These are phyloP conservation scores for Atkinsonella texensis DNA, from an alignment of 2,329 filamentous ascomycete genomes.

Conservation along the genomic window DNA sequence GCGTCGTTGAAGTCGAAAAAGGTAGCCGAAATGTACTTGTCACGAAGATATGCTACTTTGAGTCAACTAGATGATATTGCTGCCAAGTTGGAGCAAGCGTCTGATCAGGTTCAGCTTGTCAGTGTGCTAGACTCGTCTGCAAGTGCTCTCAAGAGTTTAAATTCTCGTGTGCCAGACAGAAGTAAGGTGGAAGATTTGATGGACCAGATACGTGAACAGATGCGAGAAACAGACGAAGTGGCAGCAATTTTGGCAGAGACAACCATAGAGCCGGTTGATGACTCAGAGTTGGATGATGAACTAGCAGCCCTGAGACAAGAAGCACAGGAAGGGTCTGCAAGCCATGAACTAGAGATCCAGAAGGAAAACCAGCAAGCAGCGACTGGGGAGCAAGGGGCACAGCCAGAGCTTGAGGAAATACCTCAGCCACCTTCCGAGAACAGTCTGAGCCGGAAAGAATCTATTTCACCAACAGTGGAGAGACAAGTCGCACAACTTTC, in stretches of 20 bases:
- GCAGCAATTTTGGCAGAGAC: conserved; percentile 60
- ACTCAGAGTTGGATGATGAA: conserved; percentile 78
- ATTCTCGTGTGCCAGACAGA: conserved; percentile 64
- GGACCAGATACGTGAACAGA: conserved; percentile 65
- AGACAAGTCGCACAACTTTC: conserved; percentile 24
- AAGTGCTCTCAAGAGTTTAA: conserved; percentile 58
- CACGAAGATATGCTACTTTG: conserved; percentile 60
- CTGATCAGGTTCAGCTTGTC: conserved; percentile 73
- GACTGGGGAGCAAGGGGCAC: conserved; percentile 37
- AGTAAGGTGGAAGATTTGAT: conserved; percentile 67
- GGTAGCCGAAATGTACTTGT: conserved; percentile 60
- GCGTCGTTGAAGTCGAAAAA: conserved; percentile 76
- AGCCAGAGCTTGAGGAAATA: conserved; percentile 40
- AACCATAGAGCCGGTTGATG: conserved; percentile 49
- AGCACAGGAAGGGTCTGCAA: conserved; percentile 36
- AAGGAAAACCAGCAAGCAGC: conserved; percentile 28
- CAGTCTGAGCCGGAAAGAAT: conserved; percentile 22
- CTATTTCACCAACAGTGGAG: conserved; percentile 23
- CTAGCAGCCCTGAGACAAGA: conserved; percentile 61
- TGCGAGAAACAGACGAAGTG: conserved; percentile 73
- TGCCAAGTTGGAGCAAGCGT: conserved; percentile 71
- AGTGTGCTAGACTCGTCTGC: conserved; percentile 71
- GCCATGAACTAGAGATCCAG: conserved; percentile 31
- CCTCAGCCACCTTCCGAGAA: conserved; percentile 24
- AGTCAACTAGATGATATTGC: conserved; percentile 75